A percentile compares a stretch with the other conserved stretches of the same genome.
These are phyloP conservation scores for Ophiocordyceps camponoti-saundersi DNA, from an alignment of 2,329 filamentous ascomycete species.

Conservation along the genomic window DNA sequence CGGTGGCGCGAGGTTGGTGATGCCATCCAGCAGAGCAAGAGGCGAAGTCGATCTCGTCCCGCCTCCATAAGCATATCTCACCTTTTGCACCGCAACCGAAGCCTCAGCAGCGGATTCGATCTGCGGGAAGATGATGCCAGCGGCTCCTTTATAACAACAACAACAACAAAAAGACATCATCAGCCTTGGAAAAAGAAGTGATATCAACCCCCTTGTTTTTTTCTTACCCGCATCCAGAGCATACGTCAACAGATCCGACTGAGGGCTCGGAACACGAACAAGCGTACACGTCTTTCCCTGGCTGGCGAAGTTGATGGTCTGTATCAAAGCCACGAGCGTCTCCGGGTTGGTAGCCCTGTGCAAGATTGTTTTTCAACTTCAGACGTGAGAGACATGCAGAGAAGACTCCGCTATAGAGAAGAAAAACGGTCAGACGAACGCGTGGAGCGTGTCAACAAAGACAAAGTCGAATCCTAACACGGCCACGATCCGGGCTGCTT, in stretches of 20 bases:
- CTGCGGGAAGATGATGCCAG: constrained; percentile 2
- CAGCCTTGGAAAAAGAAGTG: no score
- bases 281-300: constrained; percentile 2
- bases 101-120: constrained; percentile 1
- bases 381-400: no score
- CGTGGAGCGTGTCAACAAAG: constrained; percentile 1
- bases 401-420: no score
- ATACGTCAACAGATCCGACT: constrained; percentile 2
- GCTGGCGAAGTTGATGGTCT: constrained; percentile 3
- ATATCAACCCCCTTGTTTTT: no score
- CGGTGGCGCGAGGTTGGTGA: constrained; percentile 1
- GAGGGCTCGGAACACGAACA: constrained; percentile 1
- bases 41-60: constrained; percentile 1
- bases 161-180: not conserved
- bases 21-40: constrained; percentile 1
- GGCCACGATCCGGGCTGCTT: not conserved
- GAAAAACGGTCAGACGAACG: no score
- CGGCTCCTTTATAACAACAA: not conserved
- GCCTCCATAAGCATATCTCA: constrained; percentile 1
- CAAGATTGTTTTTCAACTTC: no score
- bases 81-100: not conserved
- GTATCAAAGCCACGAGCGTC: constrained; percentile 2
- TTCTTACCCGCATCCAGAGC: constrained; percentile 2
- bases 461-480: constrained; percentile 1
- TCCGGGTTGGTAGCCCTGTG: constrained; percentile 2